Evolutionary conservation across 2,329 filamentous ascomycete species (phyloP).

Genomic region (Diaporthe eres): DNA sequence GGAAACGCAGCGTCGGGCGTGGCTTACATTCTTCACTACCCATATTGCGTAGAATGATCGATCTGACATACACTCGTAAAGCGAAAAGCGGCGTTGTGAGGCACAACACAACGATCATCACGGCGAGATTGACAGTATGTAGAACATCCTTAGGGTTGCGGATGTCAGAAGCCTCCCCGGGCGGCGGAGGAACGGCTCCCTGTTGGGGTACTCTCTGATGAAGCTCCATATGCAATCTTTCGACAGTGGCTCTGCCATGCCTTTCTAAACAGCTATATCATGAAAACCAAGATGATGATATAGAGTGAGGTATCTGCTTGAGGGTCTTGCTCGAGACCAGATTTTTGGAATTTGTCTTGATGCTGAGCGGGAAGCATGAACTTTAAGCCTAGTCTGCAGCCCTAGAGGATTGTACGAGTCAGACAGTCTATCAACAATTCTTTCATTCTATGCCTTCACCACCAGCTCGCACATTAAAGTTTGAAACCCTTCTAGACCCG

Average conservation of each 20-base stretch:
- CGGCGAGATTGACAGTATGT: slow-evolving; percentile 1
- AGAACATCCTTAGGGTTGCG: not conserved
- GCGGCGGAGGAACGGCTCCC: not conserved
- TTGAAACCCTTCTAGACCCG: not conserved
- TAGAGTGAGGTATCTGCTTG: too few species aligned
- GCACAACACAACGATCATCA: slow-evolving; percentile 8
- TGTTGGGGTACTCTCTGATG: not conserved
- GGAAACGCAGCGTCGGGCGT: not conserved
- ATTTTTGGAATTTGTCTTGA: not conserved
- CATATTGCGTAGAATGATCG: not conserved
- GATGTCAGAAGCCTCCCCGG: not conserved
- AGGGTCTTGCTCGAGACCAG: not conserved
- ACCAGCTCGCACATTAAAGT: not conserved
- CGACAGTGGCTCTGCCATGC: not conserved
- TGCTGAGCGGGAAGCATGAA: not conserved
- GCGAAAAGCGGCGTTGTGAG: not conserved
- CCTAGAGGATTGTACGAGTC: not conserved
- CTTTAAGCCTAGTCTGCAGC: not conserved
- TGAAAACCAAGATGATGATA: not conserved
- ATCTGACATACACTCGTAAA: slow-evolving; percentile 2
- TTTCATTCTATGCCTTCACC: not conserved
- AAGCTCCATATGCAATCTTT: not conserved
- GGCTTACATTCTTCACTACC: slow-evolving; percentile 6
- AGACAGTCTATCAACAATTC: not conserved
- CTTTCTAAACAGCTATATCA: not conserved